Base-by-base conservation (phyloP, 139 green algal genomes). In the Edaphochlamys debaryana region DNA sequence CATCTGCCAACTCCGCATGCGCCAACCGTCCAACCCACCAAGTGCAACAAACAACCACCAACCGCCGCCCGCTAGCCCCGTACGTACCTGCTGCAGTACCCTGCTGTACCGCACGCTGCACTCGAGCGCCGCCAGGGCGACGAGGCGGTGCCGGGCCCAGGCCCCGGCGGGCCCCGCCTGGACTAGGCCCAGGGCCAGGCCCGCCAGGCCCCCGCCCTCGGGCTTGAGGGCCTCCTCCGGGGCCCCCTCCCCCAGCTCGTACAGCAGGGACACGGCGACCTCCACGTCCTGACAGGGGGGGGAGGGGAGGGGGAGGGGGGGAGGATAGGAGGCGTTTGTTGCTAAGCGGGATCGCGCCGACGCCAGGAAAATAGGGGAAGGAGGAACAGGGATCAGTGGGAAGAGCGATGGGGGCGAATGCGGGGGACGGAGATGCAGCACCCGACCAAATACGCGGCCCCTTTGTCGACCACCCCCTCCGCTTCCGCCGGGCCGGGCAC, bases 241-340 rank as follows among this genome's bases (percentile, higher is more conserved):
- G 5, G 92, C 92, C 3, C 82, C 92, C 87, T 98, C 95, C 5
- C 95, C 95, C 50, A 98, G 83, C 87, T 98, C 92, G 75, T 96
- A 98, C 60, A 98, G 69, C 85, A 98, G 67, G 30, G 68, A 91
- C 19, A 98, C 76, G 2, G 92, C 91, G 11, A 97, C 75, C 63
- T 82, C 75, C 42, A 82, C 62, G 62, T 82, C 75, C 75, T 79
- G 54, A 0, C 8, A 2, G 32, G 19, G 32, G 64, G 7, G n/a
- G n/a, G n/a, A n/a, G 60, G 23, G 60, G 60, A 27, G 23, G 60
- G 23, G 23, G 19, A 27, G 19, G 23, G 32, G 60, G 60, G n/a
- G n/a, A n/a, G n/a, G n/a, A n/a, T n/a, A n/a, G n/a, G n/a, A n/a
- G n/a, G n/a, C n/a, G n/a, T n/a, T n/a, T n/a, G n/a, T n/a, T n/a